Evolutionary conservation across 305 asterid species (phyloP), one percentile per base, ranked within the genome.

Genomic region (Fraxinus baroniana): DNA sequence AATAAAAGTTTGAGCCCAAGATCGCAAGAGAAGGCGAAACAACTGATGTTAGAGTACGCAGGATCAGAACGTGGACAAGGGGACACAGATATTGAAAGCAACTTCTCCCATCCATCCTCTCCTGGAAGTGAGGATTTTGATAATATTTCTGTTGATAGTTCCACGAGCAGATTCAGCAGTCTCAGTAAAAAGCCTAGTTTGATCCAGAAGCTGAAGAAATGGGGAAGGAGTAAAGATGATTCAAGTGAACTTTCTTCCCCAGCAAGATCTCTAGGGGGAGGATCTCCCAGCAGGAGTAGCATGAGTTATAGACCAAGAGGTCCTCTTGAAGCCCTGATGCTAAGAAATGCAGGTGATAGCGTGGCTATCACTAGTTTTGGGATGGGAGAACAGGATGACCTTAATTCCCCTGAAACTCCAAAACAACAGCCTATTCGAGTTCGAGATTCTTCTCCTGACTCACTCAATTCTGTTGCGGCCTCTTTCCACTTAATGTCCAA

Each of bases 41-140:
- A 92, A 83, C 90, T 97, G 30, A 91, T 97, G 97, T 78, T 93
- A 77, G 99, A 97, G 82, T 97, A 92, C 32, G 98, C 99, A 49
- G 98, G 96, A 78, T 96, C 99, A 17, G 99, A 96, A 86, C 97
- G 99, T 49, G 99, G 98, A 30, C 97, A 93, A 85, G 99, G 97
- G 7, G 99, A 96, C 85, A 94, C 99, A 0, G 99, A 96, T 86
- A 80, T 91, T 49, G 99, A 93, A 78, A 97, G 98, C 94, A 93
- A 94, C 86, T 94, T 93, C 44, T 90, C 92, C 9, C 97, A 93
- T 64, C 95, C 94, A 49, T 92, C 91, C 13, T 95, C 98, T 15
- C 96, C 97, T 33, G 99, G 97, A 55, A 94, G 99, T 83, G 98
- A 94, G 79, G 99, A 97, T 87, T 94, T 97, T 22, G 98, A 94